These are phyloP conservation scores for Thinopyrum elongatum DNA, from an alignment of 176 grass and related monocot genomes.

Conservation along the genomic window DNA sequence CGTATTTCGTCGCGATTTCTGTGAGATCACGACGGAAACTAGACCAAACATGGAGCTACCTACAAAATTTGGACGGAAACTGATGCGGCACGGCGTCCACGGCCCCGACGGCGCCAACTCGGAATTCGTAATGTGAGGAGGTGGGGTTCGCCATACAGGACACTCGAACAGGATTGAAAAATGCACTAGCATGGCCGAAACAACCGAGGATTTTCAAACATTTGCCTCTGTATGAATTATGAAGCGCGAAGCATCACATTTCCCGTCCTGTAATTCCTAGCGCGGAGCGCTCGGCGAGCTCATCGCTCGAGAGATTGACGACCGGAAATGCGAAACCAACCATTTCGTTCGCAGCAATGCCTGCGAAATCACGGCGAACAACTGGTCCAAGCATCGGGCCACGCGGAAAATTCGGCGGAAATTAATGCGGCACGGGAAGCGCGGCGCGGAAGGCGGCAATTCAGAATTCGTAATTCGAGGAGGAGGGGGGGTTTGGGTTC, in stretches of 20 bases:
- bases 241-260: not conserved
- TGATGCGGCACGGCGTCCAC: not conserved
- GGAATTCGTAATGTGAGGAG: not conserved
- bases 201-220: not conserved
- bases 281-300: not conserved
- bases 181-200: not conserved
- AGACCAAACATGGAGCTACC: not conserved
- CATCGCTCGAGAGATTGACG: not conserved
- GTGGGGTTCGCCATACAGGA: not conserved
- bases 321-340: not conserved
- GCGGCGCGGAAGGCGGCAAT: not conserved
- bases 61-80: not conserved
- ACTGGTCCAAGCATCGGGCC: not conserved
- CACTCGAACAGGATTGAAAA: not conserved
- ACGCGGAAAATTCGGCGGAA: not conserved
- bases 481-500: not conserved
- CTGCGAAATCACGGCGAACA: not conserved
- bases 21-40: not conserved
- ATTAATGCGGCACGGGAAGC: not conserved
- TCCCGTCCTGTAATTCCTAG: not conserved
- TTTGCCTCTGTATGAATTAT: not conserved
- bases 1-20: not conserved
- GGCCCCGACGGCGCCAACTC: not conserved
- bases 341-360: not conserved
- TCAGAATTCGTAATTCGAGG: not conserved